Percentiles rank a stretch among this genome's conserved stretches.
These are phyloP conservation scores for Penicillium desertorum DNA, from an alignment of 495 filamentous ascomycete species.

Conservation along the genomic window DNA sequence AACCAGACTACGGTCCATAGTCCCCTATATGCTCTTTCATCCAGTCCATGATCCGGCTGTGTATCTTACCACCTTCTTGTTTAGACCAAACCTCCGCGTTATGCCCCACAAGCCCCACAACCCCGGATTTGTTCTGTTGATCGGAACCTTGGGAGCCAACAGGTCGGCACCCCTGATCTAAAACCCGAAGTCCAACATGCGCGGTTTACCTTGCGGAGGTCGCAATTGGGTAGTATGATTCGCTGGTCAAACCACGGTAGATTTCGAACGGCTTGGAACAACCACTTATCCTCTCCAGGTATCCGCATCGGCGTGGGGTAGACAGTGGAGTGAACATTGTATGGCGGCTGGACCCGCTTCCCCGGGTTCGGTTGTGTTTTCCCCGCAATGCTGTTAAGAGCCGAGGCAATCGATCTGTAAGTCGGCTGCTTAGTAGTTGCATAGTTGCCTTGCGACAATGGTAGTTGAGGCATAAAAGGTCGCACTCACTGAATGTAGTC, in stretches of 20 bases:
- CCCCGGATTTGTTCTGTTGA: background rate
- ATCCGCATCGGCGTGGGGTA: background rate
- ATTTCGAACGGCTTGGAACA: background rate
- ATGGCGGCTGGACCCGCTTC: background rate
- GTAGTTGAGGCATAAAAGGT: too few relatives aligned
- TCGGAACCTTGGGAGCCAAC: background rate
- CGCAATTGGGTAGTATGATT: conserved; percentile 3
- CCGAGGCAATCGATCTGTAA: background rate
- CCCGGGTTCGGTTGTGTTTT: background rate
- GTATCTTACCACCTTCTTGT: background rate
- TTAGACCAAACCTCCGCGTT: background rate
- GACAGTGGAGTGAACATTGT: background rate
- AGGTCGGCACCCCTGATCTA: background rate
- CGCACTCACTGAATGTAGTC: background rate
- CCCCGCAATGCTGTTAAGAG: background rate
- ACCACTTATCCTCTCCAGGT: background rate
- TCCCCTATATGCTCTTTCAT: background rate
- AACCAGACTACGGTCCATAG: background rate
- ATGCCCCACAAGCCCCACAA: background rate
- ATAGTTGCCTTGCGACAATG: too few relatives aligned
- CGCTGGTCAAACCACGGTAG: background rate
- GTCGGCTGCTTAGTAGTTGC: background rate
- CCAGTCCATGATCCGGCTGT: background rate
- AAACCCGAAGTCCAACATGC: background rate
- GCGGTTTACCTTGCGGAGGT: background rate